Conservation (phyloP, 192 early-diverging fungal species). For the Coemansia biformis region DNA sequence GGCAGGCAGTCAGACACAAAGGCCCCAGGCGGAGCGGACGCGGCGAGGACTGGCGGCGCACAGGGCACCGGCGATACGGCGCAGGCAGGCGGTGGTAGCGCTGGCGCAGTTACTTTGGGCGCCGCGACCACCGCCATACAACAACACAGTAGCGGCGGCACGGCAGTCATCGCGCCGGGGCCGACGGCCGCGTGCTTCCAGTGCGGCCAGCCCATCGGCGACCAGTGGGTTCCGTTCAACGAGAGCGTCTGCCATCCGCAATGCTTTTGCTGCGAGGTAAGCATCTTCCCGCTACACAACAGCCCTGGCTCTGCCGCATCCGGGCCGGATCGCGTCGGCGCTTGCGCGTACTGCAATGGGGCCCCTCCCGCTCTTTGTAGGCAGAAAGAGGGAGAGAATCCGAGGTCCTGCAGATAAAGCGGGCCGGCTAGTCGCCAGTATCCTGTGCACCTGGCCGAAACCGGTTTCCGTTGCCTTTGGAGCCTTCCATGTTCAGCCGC, state of each 20-base stretch:
- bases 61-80: no score
- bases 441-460: no score
- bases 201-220: slow-evolving; percentile 68
- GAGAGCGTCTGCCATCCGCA: slow-evolving; percentile 83
- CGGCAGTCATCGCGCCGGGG: slow-evolving; percentile 24
- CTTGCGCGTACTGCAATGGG: no score
- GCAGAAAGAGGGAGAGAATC: no score
- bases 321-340: neutral
- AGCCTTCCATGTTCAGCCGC: no score
- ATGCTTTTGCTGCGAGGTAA: slow-evolving; percentile 93
- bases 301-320: neutral
- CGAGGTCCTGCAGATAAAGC: no score
- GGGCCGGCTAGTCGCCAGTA: no score
- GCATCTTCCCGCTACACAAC: no score
- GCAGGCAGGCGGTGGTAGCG: no score
- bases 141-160: slow-evolving; percentile 6
- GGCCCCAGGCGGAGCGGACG: neutral
- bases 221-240: slow-evolving; percentile 88
- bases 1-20: slow-evolving; percentile 13
- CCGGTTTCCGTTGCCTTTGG: no score
- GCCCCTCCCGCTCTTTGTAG: no score
- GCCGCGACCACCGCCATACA: no score
- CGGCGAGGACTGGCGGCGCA: neutral
- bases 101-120: neutral
- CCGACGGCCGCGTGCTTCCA: slow-evolving; percentile 53